phyloP scores from a whole-genome alignment of 148 eudicot genomes.

The Beta vulgaris region DNA sequence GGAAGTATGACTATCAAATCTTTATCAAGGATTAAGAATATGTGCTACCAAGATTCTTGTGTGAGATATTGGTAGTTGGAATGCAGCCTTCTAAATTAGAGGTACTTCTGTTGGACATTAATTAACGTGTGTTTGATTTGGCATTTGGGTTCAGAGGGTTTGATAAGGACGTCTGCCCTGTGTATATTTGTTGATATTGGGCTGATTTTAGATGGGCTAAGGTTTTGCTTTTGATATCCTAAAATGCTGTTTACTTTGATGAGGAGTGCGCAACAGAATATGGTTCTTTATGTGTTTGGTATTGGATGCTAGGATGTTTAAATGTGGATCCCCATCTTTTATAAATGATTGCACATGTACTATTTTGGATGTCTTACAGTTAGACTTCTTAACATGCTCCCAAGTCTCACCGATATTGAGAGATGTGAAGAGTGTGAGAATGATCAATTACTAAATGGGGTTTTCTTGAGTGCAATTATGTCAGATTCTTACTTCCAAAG shows the following conservation, averaged over 20 bases:
- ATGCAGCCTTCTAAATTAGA: neutral
- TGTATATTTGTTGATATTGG: neutral
- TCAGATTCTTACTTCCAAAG: neutral
- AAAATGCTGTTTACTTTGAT: neutral
- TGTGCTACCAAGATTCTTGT: neutral
- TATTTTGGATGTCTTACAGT: neutral
- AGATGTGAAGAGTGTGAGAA: neutral
- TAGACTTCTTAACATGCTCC: neutral
- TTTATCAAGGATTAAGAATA: neutral
- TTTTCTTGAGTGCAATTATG: neutral
- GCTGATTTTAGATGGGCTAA: neutral
- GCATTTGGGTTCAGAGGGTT: neutral
- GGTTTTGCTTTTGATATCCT: neutral
- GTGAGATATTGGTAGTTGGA: neutral
- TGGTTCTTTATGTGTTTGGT: neutral
- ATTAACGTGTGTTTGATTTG: neutral
- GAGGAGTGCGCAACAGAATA: neutral
- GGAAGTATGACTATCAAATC: neutral
- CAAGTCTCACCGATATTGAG: neutral
- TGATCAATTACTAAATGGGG: neutral
- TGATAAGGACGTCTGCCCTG: neutral
- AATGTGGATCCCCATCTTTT: neutral
- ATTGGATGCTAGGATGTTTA: neutral
- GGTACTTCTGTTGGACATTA: neutral
- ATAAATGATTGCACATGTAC: neutral